These are phyloP conservation scores for Talaromyces ruber DNA, from an alignment of 495 filamentous ascomycete species.

Conservation along the genomic window DNA sequence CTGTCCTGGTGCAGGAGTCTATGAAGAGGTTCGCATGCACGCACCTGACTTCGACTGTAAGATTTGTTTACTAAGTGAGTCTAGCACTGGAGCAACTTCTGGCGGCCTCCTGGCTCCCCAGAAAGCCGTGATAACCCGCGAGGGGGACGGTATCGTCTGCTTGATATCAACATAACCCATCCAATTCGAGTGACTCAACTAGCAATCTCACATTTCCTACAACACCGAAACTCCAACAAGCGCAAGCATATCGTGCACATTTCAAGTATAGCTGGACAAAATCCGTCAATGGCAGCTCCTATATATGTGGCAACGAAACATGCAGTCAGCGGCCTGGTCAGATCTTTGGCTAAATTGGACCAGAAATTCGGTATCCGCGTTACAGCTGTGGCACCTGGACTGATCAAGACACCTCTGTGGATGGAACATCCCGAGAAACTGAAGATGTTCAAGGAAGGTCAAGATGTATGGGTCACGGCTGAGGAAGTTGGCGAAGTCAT, in stretches of 20 bases:
- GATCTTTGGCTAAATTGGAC: conserved; percentile 43
- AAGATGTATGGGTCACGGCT: conserved; percentile 52
- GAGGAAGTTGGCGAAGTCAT: conserved; percentile 60
- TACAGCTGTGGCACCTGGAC: conserved; percentile 56
- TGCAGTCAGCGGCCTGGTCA: conserved; percentile 53
- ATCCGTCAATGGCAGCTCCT: conserved; percentile 34
- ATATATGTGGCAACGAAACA: conserved; percentile 58
- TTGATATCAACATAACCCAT: conserved; percentile 64
- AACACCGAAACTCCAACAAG: conserved; percentile 17
- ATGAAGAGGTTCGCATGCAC: conserved; percentile 41
- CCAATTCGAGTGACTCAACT: conserved; percentile 61
- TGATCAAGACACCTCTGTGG: conserved; percentile 63
- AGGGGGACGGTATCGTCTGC: conserved; percentile 40
- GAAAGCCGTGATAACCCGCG: conserved; percentile 39
- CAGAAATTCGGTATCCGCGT: conserved; percentile 48
- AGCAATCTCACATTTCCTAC: conserved; percentile 50
- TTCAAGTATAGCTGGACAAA: conserved; percentile 56
- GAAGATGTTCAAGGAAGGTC: conserved; percentile 37
- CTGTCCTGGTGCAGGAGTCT: conserved; percentile 62
- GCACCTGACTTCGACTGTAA: not conserved
- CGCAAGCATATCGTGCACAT: conserved; percentile 51
- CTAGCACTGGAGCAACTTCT: conserved; percentile 56
- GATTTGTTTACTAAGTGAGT: not conserved
- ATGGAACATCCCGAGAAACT: conserved; percentile 61
- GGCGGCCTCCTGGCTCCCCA: conserved; percentile 48